Base-by-base conservation (phyloP, 352 stramenopile species). In the Phytophthora idaei region DNA sequence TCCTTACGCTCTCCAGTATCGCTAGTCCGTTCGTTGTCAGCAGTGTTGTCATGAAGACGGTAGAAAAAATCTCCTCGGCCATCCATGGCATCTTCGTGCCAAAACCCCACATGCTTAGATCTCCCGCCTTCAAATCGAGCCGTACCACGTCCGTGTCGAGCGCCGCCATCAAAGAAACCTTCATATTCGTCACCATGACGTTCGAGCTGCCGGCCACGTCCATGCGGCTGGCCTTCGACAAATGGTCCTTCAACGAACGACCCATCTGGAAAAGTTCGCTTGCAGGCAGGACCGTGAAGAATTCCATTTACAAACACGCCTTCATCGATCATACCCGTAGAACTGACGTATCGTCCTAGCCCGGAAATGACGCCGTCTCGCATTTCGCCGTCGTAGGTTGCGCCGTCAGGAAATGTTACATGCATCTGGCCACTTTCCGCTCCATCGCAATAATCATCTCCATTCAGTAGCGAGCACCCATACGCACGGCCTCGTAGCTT, bases 311-410 rank as follows among this genome's bases (percentile, higher is more conserved):
- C n/a, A 44, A 92, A 92, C 17, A 57, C 66, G 1, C 83, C 83
- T 76, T 92, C 81, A 21, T 92, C 83, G 3, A 90, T 54, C 9
- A 92, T 74, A 1, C 80, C 81, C 0, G 80, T 86, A 6, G 81
- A 90, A 15, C 80, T 90, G 14, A 76, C 81, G 58, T 92, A 89
- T 27, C 59, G 72, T 8, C 83, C 83, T 15, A 62, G 63, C 1
- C 81, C 80, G n/a, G 80, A 85, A 60, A 92, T 62, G 17, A 69
- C 73, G 0, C 83, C 81, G 47, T 90, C 72, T n/a, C 32, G 55
- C 78, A 92, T 90, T 46, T 90, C 78, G 25, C 83, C 83, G 52
- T 90, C 78, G 57, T 89, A 92, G 1, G 54, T 74, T 8, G 83
- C 81, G 28, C 83, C 81, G n/a, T 92, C 83, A 0, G 81, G 74